Evolutionary conservation across 108 stramenopile genomes (phyloP).

Genomic region (Discostella stelligeroides): DNA sequence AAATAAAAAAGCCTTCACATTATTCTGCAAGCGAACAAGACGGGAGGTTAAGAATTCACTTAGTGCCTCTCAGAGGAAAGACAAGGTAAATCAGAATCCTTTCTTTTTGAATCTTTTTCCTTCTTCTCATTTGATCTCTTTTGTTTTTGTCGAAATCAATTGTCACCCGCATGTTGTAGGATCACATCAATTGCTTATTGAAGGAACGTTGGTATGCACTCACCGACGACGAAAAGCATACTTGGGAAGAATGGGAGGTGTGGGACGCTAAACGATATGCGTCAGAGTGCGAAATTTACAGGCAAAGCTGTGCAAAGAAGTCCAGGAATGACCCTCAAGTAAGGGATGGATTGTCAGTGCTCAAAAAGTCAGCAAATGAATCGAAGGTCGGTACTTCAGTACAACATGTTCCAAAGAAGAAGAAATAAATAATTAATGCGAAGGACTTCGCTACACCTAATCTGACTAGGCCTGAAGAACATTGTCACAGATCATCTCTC

Average conservation of each 20-base stretch:
- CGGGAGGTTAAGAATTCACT: conserved; percentile 75
- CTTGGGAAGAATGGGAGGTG: conserved; percentile 75
- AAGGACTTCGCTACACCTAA: too few relatives aligned
- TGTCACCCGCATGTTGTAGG: conserved; percentile 35
- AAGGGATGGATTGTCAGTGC: conserved; percentile 9
- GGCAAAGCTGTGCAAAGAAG: conserved; percentile 6
- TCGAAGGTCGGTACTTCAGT: background rate
- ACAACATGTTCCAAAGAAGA: background rate
- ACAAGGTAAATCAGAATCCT: conserved; percentile 54
- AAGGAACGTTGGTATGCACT: conserved; percentile 72
- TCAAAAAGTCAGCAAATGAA: conserved; percentile 23
- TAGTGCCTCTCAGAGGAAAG: conserved; percentile 56
- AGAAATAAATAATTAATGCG: too few relatives aligned
- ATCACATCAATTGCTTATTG: conserved; percentile 66
- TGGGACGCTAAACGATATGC: conserved; percentile 80
- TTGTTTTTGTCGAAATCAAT: too few relatives aligned
- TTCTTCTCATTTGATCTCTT: background rate
- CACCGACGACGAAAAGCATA: conserved; percentile 62
- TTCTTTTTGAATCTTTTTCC: background rate
- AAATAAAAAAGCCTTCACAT: conserved; percentile 82
- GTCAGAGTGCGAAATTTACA: conserved; percentile 54
- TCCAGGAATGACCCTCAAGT: conserved; percentile 1
- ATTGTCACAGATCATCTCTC: conserved; percentile 73
- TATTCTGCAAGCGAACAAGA: conserved; percentile 71
- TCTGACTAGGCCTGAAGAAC: background rate